Percentiles rank a stretch among this genome's conserved stretches.
Evolutionary conservation across 2,329 filamentous ascomycete species (phyloP).

Genomic region (Zasmidium cellare): DNA sequence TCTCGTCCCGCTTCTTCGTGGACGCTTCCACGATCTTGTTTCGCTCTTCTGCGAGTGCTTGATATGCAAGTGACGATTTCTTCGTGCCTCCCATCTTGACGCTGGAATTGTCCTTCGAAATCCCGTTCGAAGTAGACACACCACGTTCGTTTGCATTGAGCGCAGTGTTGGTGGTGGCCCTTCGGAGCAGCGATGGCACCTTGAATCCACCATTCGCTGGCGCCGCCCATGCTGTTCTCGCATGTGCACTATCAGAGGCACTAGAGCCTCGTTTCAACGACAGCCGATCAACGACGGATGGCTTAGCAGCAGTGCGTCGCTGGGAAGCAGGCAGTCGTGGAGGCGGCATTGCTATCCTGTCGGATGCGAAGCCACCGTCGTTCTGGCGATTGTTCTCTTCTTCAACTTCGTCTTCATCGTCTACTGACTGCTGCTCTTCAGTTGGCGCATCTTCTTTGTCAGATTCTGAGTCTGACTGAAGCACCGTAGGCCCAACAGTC

Average conservation of each 20-base stretch:
- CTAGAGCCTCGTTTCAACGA: conserved; percentile 55
- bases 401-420: conserved; percentile 45
- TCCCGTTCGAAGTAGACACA: conserved; percentile 37
- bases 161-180: conserved; percentile 62
- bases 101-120: conserved; percentile 33
- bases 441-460: conserved; percentile 47
- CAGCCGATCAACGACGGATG: conserved; percentile 70
- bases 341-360: conserved; percentile 29
- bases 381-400: conserved; percentile 29
- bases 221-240: conserved; percentile 39
- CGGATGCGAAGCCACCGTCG: conserved; percentile 34
- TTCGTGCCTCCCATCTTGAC: conserved; percentile 54
- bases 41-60: conserved; percentile 59
- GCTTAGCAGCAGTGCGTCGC: conserved; percentile 36
- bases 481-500: conserved; percentile 44
- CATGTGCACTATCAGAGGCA: conserved; percentile 17
- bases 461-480: conserved; percentile 52
- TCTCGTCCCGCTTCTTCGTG: conserved; percentile 52
- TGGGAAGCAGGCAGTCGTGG: conserved; percentile 42
- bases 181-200: conserved; percentile 69
- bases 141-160: conserved; percentile 34
- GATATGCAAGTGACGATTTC: conserved; percentile 61
- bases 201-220: conserved; percentile 56
- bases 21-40: conserved; percentile 51
- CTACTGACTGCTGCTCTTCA: conserved; percentile 48